These are phyloP conservation scores for Talaromyces funiculosus DNA, from an alignment of 2,329 filamentous ascomycete species.

Conservation along the genomic window DNA sequence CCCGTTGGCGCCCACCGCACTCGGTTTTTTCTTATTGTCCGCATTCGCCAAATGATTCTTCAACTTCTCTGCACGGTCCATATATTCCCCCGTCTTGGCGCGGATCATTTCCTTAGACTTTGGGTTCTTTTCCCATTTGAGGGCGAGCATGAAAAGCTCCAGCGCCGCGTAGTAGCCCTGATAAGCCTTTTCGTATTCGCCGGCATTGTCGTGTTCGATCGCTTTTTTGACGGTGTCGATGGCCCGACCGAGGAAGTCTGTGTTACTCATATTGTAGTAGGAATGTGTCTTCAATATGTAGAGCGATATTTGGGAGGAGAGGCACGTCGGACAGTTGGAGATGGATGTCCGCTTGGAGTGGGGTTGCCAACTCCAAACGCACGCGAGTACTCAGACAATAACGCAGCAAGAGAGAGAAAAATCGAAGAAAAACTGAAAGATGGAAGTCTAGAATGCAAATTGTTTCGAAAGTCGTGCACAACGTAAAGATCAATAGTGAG, in stretches of 20 bases:
- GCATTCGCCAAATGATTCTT: conserved; percentile 76
- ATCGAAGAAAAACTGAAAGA: background rate
- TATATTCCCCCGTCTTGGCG: conserved; percentile 90
- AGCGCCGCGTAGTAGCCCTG: conserved; percentile 92
- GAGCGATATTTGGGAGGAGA: background rate
- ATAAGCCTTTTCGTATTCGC: conserved; percentile 96
- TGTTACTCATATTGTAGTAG: conserved; percentile 74
- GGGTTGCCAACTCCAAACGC: conserved; percentile 13
- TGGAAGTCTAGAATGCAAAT: background rate
- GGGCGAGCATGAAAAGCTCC: conserved; percentile 95
- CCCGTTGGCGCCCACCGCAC: conserved; percentile 48
- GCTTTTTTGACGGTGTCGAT: conserved; percentile 97
- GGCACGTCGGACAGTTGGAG: background rate
- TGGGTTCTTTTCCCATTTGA: conserved; percentile 99
- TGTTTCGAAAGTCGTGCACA: background rate
- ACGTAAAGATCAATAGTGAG: background rate
- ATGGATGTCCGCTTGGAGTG: conserved; percentile 5
- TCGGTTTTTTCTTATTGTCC: conserved; percentile 49
- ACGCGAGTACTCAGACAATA: background rate
- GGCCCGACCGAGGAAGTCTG: conserved; percentile 92
- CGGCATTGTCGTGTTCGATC: conserved; percentile 90
- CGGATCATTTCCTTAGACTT: conserved; percentile 97
- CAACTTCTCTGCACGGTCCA: conserved; percentile 97
- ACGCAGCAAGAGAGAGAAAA: background rate
- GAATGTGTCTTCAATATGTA: background rate